These are phyloP conservation scores for Solanum arcanum DNA, from an alignment of 257 asterid species.

Conservation along the genomic window DNA sequence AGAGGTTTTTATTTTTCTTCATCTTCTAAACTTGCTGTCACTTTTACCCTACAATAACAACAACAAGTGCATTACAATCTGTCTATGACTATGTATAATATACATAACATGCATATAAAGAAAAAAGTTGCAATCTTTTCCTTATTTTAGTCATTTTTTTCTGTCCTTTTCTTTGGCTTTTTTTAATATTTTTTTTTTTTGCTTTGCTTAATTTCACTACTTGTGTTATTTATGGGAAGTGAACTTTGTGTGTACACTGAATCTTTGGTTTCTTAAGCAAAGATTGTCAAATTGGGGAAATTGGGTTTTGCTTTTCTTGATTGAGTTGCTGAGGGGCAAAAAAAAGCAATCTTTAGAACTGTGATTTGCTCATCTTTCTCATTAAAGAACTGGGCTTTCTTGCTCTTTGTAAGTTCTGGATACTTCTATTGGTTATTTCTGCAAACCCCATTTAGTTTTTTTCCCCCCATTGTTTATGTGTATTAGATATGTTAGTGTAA, in stretches of 20 bases:
- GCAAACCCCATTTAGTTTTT: background rate
- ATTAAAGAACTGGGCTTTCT: background rate
- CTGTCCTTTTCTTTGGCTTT: background rate
- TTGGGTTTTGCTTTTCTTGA: background rate
- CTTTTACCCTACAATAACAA: background rate
- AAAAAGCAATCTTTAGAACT: background rate
- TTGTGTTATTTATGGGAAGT: background rate
- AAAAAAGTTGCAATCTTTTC: background rate
- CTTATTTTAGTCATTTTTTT: background rate
- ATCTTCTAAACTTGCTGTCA: background rate
- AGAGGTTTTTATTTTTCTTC: background rate
- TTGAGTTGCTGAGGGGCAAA: background rate
- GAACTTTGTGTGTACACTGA: slow-evolving; percentile 11
- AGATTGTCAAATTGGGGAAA: background rate
- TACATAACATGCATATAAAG: background rate
- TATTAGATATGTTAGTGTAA: background rate
- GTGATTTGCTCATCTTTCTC: background rate
- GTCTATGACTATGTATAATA: background rate
- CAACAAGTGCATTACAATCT: background rate
- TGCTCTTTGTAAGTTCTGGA: background rate
- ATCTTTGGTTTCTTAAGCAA: background rate
- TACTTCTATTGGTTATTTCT: background rate
- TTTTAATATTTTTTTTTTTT: background rate
- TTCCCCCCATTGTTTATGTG: background rate
- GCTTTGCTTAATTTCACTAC: background rate